phyloP scores from a whole-genome alignment of 805 yeast species.

The Debaryomyces hansenii region DNA sequence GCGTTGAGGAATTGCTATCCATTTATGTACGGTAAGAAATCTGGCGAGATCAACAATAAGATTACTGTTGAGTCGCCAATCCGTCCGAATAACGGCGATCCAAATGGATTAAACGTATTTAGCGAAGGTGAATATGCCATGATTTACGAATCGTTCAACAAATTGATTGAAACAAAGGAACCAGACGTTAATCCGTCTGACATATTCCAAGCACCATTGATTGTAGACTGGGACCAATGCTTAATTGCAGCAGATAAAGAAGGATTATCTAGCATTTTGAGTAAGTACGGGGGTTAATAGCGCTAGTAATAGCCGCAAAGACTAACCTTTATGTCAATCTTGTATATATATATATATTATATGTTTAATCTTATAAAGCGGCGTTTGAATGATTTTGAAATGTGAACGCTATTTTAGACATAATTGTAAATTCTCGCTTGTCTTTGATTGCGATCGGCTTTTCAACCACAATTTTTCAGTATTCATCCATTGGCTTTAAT shows the following conservation, averaged over 20 bases:
- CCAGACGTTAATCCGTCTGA: conserved; percentile 30
- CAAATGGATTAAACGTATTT: conserved; percentile 30
- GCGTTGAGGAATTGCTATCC: conserved; percentile 36
- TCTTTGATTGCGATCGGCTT: no score
- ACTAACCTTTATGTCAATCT: background rate
- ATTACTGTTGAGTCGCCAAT: conserved; percentile 18
- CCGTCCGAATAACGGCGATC: background rate
- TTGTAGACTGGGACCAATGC: conserved; percentile 49
- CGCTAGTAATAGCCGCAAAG: background rate
- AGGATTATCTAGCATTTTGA: conserved; percentile 28
- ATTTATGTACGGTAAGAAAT: conserved; percentile 29
- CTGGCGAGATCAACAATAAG: conserved; percentile 6
- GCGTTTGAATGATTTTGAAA: no score
- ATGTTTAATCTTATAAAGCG: no score
- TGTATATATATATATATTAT: background rate
- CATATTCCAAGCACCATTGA: conserved; percentile 40
- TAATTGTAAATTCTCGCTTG: no score
- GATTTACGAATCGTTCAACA: conserved; percentile 37
- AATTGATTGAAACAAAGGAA: conserved; percentile 21
- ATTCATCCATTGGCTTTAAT: no score
- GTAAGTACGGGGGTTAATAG: conserved; percentile 20
- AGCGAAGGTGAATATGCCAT: conserved; percentile 38
- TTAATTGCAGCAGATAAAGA: conserved; percentile 38
- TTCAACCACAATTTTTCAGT: no score
- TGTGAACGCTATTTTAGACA: no score